Conservation (phyloP, 306 rosid genomes). For the Glycine soja region DNA sequence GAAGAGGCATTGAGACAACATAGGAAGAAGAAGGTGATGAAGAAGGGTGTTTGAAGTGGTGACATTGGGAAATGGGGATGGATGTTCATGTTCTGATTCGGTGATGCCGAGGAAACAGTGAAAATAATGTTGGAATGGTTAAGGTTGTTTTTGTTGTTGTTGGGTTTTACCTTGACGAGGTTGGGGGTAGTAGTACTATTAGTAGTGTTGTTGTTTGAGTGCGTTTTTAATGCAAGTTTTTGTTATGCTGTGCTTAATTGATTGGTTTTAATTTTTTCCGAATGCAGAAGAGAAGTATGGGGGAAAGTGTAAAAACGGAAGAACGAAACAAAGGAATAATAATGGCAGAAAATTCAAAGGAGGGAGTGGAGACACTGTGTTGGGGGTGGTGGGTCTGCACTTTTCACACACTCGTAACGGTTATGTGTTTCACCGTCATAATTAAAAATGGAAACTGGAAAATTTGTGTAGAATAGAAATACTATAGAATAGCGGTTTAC, state of each 20-base stretch:
- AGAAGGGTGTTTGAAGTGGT: background rate
- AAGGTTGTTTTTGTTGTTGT: background rate
- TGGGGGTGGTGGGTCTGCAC: background rate
- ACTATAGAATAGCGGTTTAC: background rate
- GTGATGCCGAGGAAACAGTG: slow-evolving; percentile 26
- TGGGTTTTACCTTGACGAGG: background rate
- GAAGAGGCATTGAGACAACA: slow-evolving; percentile 2
- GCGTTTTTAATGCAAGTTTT: background rate
- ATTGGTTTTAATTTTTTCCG: background rate
- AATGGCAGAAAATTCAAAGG: slow-evolving; percentile 27
- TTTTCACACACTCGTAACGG: background rate
- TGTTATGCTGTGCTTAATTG: background rate
- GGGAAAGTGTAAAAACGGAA: background rate
- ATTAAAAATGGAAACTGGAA: background rate
- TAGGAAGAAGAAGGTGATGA: slow-evolving; percentile 1
- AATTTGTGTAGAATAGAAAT: background rate
- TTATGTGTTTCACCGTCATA: background rate
- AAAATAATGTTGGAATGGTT: background rate
- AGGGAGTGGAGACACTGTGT: background rate
- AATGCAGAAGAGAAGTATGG: background rate
- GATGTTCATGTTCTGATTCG: background rate
- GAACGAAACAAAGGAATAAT: background rate
- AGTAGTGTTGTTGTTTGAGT: background rate
- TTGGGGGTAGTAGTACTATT: background rate
- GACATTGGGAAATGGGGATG: slow-evolving; percentile 3